Conservation (phyloP, 2,329 filamentous ascomycete genomes). For the Elsinoe perseae region DNA sequence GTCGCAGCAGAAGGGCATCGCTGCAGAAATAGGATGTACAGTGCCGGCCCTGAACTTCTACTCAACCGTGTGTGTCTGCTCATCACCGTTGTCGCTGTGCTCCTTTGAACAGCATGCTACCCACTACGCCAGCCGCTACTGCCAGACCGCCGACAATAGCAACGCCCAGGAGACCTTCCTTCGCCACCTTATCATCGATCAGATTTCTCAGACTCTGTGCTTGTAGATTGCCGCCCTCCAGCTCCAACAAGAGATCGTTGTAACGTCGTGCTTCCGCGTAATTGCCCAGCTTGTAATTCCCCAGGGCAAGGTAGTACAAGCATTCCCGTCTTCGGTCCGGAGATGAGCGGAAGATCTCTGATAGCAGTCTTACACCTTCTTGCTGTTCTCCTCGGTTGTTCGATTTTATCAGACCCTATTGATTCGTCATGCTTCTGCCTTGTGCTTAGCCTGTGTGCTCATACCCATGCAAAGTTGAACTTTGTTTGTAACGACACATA, state of each 20-base stretch:
- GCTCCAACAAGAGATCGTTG: slow-evolving; percentile 84
- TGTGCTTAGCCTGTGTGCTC: background rate
- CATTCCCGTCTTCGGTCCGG: slow-evolving; percentile 94
- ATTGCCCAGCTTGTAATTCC: slow-evolving; percentile 97
- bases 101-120: slow-evolving; percentile 75
- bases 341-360: slow-evolving; percentile 90
- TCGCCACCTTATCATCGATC: slow-evolving; percentile 94
- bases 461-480: slow-evolving; percentile 98
- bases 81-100: slow-evolving; percentile 47
- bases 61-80: background rate
- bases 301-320: slow-evolving; percentile 93
- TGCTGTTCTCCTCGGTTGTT: slow-evolving; percentile 77
- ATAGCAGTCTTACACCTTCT: slow-evolving; percentile 84
- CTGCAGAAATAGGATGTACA: background rate
- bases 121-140: slow-evolving; percentile 86
- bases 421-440: slow-evolving; percentile 10
- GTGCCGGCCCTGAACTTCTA: background rate
- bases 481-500: slow-evolving; percentile 97
- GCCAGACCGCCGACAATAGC: slow-evolving; percentile 91
- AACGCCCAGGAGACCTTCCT: slow-evolving; percentile 86
- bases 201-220: slow-evolving; percentile 75
- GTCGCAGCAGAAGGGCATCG: background rate
- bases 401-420: slow-evolving; percentile 89
- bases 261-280: slow-evolving; percentile 91
- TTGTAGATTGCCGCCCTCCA: slow-evolving; percentile 87